Conservation (phyloP, 257 asterid species). For the Penstemon barbatus region DNA sequence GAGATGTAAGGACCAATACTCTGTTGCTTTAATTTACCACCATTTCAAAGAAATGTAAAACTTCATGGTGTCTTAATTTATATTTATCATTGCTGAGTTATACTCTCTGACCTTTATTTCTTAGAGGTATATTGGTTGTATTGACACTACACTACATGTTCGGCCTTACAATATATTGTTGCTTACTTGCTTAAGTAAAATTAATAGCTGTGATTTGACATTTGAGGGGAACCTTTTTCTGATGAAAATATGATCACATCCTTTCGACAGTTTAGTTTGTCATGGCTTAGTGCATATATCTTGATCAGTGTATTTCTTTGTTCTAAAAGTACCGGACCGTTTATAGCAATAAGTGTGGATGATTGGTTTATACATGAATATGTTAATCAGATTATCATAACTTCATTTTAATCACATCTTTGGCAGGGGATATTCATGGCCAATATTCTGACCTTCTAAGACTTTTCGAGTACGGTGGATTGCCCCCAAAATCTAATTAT, state of each 20-base stretch:
- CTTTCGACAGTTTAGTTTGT: not conserved
- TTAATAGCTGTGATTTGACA: not conserved
- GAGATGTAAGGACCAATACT: not conserved
- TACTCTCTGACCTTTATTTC: not conserved
- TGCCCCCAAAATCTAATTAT: constrained; percentile 76
- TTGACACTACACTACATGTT: constrained; percentile 5
- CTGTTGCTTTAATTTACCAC: not conserved
- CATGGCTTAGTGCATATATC: not conserved
- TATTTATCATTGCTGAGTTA: not conserved
- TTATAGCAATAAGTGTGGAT: not conserved
- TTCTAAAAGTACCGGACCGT: too few relatives aligned
- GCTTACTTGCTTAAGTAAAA: too few relatives aligned
- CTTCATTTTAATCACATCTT: constrained; percentile 14
- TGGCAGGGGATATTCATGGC: constrained; percentile 78
- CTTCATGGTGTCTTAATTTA: not conserved
- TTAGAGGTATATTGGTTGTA: not conserved
- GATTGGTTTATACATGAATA: constrained; percentile 7
- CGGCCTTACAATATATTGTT: not conserved
- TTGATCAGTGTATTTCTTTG: not conserved
- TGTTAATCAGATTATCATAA: not conserved
- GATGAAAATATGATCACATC: not conserved
- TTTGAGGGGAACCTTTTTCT: not conserved
- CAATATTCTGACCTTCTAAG: constrained; percentile 77
- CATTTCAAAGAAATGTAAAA: not conserved
- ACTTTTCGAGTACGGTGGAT: constrained; percentile 73